Percentiles rank a stretch among this genome's conserved stretches.
These are phyloP conservation scores for Pachysolen tannophilus DNA, from an alignment of 805 yeast species.

Conservation along the genomic window DNA sequence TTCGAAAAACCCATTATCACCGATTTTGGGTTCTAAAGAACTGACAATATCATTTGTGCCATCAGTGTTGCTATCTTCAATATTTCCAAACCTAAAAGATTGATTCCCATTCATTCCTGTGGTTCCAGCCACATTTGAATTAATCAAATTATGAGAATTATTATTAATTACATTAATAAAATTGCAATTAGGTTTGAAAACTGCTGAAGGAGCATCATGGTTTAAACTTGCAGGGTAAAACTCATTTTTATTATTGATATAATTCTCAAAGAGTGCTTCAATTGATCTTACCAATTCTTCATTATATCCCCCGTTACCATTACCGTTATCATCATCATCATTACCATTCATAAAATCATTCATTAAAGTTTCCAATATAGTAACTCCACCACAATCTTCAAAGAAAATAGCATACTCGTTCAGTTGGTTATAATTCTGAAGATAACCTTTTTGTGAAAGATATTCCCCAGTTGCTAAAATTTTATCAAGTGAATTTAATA, in stretches of 20 bases:
- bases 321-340: not conserved
- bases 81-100: not conserved
- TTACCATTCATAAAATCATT: conserved; percentile 5
- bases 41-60: not conserved
- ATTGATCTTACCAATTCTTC: conserved; percentile 1
- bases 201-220: too few relatives aligned
- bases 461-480: conserved; percentile 8
- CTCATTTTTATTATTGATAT: not conserved
- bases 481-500: conserved; percentile 7
- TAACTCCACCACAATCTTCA: conserved; percentile 7
- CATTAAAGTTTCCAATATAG: conserved; percentile 5
- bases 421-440: not conserved
- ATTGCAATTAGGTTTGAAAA: not conserved
- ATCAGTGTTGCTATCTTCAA: conserved; percentile 3
- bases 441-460: conserved; percentile 3
- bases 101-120: conserved; percentile 4
- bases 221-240: too few relatives aligned
- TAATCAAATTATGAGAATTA: not conserved
- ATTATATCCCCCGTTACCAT: conserved; percentile 2
- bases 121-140: conserved; percentile 5
- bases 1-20: conserved; percentile 8
- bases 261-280: conserved; percentile 1
- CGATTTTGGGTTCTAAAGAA: conserved; percentile 5
- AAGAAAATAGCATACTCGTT: conserved; percentile 7
- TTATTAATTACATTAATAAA: not conserved